Percentiles rank a stretch among this genome's conserved stretches.
phyloP scores from a whole-genome alignment of 176 grass and related monocot genomes.

The Bonia amplexicaulis region DNA sequence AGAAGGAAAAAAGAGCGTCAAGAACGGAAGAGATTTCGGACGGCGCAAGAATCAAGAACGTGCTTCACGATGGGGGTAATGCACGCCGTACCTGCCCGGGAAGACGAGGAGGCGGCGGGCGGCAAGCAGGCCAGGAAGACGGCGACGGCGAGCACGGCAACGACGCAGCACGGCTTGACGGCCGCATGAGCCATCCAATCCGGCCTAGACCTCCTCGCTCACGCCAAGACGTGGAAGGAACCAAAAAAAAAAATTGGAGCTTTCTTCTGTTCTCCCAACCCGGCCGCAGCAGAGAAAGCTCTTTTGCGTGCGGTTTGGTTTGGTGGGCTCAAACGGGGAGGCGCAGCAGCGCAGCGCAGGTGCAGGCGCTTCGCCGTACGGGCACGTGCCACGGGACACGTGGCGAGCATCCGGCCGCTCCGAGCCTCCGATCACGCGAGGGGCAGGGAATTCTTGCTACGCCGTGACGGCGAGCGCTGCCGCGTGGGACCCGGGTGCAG shows the following conservation, averaged over 20 bases:
- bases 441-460: background rate
- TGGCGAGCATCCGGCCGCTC: constrained; percentile 14
- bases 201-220: background rate
- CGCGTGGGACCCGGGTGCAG: background rate
- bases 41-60: background rate
- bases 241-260: background rate
- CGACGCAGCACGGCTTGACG: constrained; percentile 26
- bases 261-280: background rate
- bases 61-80: background rate
- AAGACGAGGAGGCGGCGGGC: constrained; percentile 16
- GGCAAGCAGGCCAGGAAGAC: constrained; percentile 38
- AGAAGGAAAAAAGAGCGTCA: constrained; percentile 8
- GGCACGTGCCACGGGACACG: background rate
- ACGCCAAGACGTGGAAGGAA: constrained; percentile 1
- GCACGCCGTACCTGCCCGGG: constrained; percentile 34
- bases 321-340: background rate
- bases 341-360: background rate
- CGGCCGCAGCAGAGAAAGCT: background rate
- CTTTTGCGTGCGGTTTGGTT: constrained; percentile 4
- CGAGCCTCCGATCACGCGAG: constrained; percentile 19
- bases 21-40: background rate
- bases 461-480: background rate
- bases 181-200: constrained; percentile 40
- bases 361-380: background rate
- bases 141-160: constrained; percentile 37